Evolutionary conservation across 208 protist genomes (phyloP), one percentile per base, ranked within the genome.

Genomic region (Wallacemonas rigidus): DNA sequence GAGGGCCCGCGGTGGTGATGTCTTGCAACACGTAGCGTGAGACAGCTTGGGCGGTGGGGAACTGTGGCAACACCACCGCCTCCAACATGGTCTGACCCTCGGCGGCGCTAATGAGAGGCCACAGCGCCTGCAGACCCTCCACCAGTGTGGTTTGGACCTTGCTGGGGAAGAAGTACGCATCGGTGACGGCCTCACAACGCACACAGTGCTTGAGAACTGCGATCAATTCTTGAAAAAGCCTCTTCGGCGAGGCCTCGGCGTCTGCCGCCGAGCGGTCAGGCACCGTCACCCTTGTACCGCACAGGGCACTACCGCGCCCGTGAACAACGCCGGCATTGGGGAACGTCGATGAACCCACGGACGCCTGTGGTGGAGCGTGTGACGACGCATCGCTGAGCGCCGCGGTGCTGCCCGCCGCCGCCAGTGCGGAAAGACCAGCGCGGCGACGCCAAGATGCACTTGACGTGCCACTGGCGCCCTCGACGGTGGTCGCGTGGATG

Each of bases 131-230:
- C 60, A 85, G 77, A 1, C 72, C 77, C 53, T 85, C 86, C 26
- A 85, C 70, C n/a, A 92, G 71, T 41, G 85, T 83, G 43, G 41
- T 50, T 71, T 94, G 89, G 48, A 86, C 86, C 60, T 81, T 86
- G 53, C 75, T 72, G 3, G 89, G 89, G 44, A 90, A 94, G 71
- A 85, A 90, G 75, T 89, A 94, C 5, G 81, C 85, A 14, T 77
- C 62, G 51, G 75, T 57, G 2, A 83, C 80, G 11, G 80, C 80
- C 14, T 76, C 45, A 60, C 77, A 77, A 15, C 43, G 9, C 36
- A 63, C 44, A 63, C 55, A 72, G 54, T 63, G 43, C 35, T 56
- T 43, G 12, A 72, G 67, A 9, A 63, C 39, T 4, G 9, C n/a
- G 15, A 63, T 43, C 6, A 55, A 26, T 3, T 62, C 41, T 7